phyloP scores from a whole-genome alignment of 192 early-diverging fungal genomes.

The Pilaira anomala region DNA sequence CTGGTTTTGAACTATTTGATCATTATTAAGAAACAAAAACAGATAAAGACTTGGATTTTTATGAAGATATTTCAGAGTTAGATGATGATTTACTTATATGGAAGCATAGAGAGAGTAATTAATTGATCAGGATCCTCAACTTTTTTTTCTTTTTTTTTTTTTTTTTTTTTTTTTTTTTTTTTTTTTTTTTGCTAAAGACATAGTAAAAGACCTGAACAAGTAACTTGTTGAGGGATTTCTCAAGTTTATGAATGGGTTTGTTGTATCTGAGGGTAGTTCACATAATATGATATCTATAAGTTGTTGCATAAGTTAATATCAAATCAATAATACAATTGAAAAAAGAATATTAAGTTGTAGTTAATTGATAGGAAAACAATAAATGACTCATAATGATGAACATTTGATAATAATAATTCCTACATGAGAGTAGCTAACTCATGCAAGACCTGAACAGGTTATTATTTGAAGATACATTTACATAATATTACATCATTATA shows the following conservation, averaged over 20 bases:
- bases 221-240: background rate
- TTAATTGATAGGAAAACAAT: slow-evolving; percentile 2
- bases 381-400: slow-evolving; percentile 2
- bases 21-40: background rate
- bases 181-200: slow-evolving; percentile 4
- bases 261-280: slow-evolving; percentile 3
- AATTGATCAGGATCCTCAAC: slow-evolving; percentile 2
- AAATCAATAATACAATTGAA: slow-evolving; percentile 4
- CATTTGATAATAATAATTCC: slow-evolving; percentile 2
- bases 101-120: slow-evolving; percentile 1
- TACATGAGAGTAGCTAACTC: slow-evolving; percentile 3
- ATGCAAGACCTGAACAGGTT: background rate
- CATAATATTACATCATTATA: too few relatives aligned
- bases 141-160: background rate
- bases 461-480: background rate
- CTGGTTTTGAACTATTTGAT: background rate
- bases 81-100: background rate
- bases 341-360: slow-evolving; percentile 1
- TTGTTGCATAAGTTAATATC: background rate
- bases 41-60: slow-evolving; percentile 1
- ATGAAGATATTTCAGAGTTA: background rate
- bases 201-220: background rate
- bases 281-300: slow-evolving; percentile 1
- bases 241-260: slow-evolving; percentile 1
- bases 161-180: background rate